Conservation (phyloP, 805 yeast genomes). For the Zygosaccharomyces pseudorouxii region DNA sequence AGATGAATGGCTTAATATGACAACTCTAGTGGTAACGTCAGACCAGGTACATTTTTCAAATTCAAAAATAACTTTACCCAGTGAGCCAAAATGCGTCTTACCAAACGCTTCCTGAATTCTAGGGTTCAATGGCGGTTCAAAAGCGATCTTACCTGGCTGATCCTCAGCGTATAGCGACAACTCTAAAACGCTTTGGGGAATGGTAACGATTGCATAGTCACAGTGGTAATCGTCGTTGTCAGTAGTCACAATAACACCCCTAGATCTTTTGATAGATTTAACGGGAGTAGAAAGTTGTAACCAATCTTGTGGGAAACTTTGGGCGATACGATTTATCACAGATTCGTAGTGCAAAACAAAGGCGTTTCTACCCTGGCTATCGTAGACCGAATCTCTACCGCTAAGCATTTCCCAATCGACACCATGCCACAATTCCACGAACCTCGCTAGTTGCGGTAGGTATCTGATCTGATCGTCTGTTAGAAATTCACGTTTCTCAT, state of each 20-base stretch:
- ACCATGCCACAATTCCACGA: conserved; percentile 77
- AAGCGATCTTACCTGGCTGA: conserved; percentile 44
- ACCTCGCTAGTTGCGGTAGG: conserved; percentile 50
- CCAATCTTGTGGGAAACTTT: conserved; percentile 37
- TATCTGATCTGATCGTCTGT: conserved; percentile 47
- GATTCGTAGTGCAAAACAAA: conserved; percentile 51
- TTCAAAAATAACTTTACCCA: conserved; percentile 71
- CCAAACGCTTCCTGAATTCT: conserved; percentile 41
- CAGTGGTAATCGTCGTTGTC: conserved; percentile 36
- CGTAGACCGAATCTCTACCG: conserved; percentile 63
- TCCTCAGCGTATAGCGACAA: conserved; percentile 26
- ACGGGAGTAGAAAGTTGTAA: conserved; percentile 40
- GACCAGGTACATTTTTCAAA: conserved; percentile 62
- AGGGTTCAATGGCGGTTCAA: conserved; percentile 53
- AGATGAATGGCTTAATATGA: conserved; percentile 38
- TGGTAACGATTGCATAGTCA: conserved; percentile 64
- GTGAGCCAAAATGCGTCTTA: conserved; percentile 54
- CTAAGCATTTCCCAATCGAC: conserved; percentile 62
- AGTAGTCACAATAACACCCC: conserved; percentile 35
- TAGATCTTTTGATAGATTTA: conserved; percentile 36
- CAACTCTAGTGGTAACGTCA: conserved; percentile 45
- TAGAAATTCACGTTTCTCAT: conserved; percentile 43
- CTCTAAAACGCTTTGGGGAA: conserved; percentile 70
- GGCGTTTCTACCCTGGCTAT: conserved; percentile 76
- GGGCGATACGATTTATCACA: conserved; percentile 44